A percentile compares a stretch with the other conserved stretches of the same genome.
Evolutionary conservation across 208 protist species (phyloP).

Genomic region (Crithidia brevicula): DNA sequence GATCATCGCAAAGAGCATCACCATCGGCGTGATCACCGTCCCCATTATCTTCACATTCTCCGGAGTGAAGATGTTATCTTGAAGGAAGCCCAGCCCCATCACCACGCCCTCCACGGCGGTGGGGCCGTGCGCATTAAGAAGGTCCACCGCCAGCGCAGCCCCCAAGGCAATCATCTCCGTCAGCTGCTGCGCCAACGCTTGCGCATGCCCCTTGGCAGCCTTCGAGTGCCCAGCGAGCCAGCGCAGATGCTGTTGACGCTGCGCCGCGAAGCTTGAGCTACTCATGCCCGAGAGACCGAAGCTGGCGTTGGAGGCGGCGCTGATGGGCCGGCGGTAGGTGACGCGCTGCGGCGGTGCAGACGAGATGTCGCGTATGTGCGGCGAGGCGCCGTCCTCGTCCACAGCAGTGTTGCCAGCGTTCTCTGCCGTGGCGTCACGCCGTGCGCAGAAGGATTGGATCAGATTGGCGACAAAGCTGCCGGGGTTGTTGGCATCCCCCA

Average conservation of each 20-base stretch:
- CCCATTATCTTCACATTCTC: slow-evolving; percentile 38
- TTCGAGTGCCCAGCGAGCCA: slow-evolving; percentile 13
- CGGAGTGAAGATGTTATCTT: slow-evolving; percentile 35
- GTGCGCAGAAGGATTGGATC: slow-evolving; percentile 16
- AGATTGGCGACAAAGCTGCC: slow-evolving; percentile 19
- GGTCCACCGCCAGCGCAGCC: background rate
- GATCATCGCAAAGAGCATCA: slow-evolving; percentile 19
- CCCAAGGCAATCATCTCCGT: slow-evolving; percentile 1
- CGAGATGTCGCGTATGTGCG: slow-evolving; percentile 29
- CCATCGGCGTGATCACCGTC: slow-evolving; percentile 34
- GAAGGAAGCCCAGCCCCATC: slow-evolving; percentile 10
- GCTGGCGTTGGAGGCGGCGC: background rate
- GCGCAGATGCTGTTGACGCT: background rate
- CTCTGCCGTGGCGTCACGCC: background rate
- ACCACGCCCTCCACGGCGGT: slow-evolving; percentile 13
- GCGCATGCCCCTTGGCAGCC: slow-evolving; percentile 7
- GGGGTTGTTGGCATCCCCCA: background rate
- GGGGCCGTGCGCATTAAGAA: slow-evolving; percentile 32
- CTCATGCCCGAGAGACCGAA: background rate
- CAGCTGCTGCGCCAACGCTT: slow-evolving; percentile 4
- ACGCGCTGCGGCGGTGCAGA: slow-evolving; percentile 30
- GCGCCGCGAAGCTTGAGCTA: background rate
- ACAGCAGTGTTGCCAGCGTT: background rate
- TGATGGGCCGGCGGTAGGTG: slow-evolving; percentile 13
- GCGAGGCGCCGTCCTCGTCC: background rate